Percentiles rank a stretch among this genome's conserved stretches.
phyloP scores from a whole-genome alignment of 768 basidiomycete species.

The Lyophyllum semitale region DNA sequence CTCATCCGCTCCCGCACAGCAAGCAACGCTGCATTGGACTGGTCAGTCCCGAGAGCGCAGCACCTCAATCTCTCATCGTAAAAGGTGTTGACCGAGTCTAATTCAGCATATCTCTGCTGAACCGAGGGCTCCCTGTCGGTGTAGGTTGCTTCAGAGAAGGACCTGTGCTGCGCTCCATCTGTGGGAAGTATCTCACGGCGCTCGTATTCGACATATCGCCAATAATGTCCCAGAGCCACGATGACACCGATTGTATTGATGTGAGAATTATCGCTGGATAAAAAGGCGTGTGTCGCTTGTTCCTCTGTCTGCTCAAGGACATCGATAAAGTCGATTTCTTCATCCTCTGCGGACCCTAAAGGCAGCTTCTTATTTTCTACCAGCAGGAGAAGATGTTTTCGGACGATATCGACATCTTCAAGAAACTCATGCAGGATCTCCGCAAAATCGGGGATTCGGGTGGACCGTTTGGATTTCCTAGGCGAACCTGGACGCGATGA shows the following conservation, averaged over 20 bases:
- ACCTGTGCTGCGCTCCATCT: not conserved
- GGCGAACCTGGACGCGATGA: not conserved
- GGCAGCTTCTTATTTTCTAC: not conserved
- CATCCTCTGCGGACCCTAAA: not conserved
- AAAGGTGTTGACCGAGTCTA: not conserved
- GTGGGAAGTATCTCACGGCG: not conserved
- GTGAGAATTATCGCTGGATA: not conserved
- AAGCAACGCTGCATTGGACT: not conserved
- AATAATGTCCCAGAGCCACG: not conserved
- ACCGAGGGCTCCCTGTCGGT: too few species aligned
- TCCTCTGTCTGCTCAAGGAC: not conserved
- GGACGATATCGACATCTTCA: not conserved
- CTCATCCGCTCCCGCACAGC: not conserved
- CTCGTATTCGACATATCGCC: not conserved
- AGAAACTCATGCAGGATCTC: not conserved
- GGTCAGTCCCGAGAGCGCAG: not conserved
- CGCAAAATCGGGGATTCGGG: constrained; percentile 1
- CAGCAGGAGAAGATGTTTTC: not conserved
- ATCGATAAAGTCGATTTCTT: not conserved
- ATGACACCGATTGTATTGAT: not conserved
- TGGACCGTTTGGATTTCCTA: not conserved
- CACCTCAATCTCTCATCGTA: not conserved
- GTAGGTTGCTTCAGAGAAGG: not conserved
- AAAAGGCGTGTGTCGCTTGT: constrained; percentile 1
- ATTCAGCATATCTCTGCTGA: not conserved